A percentile compares a stretch with the other conserved stretches of the same genome.
phyloP scores from a whole-genome alignment of 1,284 basidiomycete genomes.

The Ustilago vetiveriae region DNA sequence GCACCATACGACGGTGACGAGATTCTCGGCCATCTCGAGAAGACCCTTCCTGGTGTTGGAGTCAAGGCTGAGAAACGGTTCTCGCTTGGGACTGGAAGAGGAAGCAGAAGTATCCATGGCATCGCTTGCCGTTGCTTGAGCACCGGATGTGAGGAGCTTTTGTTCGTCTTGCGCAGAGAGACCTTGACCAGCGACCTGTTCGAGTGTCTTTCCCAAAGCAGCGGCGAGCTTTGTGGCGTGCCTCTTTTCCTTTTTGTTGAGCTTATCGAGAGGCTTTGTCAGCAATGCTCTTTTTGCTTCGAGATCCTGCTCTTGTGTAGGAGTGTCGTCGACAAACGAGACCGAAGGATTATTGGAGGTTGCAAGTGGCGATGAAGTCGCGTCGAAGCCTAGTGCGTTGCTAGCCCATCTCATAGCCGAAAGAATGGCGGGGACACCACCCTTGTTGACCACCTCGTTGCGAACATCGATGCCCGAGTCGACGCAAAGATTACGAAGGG shows the following conservation, averaged over 20 bases:
- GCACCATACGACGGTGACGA: slow-evolving; percentile 52
- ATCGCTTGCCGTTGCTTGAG: not conserved
- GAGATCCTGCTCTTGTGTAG: slow-evolving; percentile 35
- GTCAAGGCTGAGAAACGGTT: slow-evolving; percentile 46
- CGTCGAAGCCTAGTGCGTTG: slow-evolving; percentile 45
- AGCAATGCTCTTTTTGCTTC: slow-evolving; percentile 36
- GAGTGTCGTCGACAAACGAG: slow-evolving; percentile 32
- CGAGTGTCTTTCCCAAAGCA: slow-evolving; percentile 37
- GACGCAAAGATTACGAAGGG: slow-evolving; percentile 64
- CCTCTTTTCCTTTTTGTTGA: slow-evolving; percentile 66
- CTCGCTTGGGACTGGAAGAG: not conserved
- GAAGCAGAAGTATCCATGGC: slow-evolving; percentile 16
- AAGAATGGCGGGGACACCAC: slow-evolving; percentile 45
- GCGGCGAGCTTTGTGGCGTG: slow-evolving; percentile 58
- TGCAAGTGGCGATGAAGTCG: slow-evolving; percentile 1
- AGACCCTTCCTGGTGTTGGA: slow-evolving; percentile 45
- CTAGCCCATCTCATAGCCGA: slow-evolving; percentile 51
- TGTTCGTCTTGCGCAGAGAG: slow-evolving; percentile 29
- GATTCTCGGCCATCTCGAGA: slow-evolving; percentile 52
- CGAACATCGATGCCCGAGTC: slow-evolving; percentile 53
- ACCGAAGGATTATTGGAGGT: slow-evolving; percentile 9
- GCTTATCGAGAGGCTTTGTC: slow-evolving; percentile 59
- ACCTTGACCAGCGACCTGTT: slow-evolving; percentile 29
- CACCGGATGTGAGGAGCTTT: slow-evolving; percentile 18
- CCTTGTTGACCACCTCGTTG: slow-evolving; percentile 54